Conservation (phyloP, 768 basidiomycete genomes). For the Phanerochaete sordida region DNA sequence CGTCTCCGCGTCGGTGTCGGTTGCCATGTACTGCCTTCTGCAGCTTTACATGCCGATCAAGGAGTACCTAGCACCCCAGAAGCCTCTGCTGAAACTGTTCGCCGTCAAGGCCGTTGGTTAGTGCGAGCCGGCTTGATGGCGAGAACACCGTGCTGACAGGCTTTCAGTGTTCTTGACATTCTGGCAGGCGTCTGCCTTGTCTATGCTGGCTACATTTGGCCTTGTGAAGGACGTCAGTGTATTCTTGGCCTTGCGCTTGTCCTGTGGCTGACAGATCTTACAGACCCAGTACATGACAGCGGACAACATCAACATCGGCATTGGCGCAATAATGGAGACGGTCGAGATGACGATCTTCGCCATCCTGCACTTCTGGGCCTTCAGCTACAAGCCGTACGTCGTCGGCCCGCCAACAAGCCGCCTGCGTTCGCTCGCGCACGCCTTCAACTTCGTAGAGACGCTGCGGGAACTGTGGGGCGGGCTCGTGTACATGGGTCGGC, state of each 20-base stretch:
- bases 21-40: conserved; percentile 77
- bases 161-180: conserved; percentile 63
- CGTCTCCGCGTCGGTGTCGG: conserved; percentile 66
- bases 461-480: conserved; percentile 58
- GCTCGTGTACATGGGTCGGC: conserved; percentile 52
- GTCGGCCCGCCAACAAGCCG: conserved; percentile 44
- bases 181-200: conserved; percentile 68
- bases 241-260: background rate
- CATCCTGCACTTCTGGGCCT: conserved; percentile 68
- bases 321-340: conserved; percentile 63
- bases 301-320: conserved; percentile 68
- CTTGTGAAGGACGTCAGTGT: conserved; percentile 58
- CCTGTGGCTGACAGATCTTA: conserved; percentile 2
- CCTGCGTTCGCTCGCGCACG: conserved; percentile 55
- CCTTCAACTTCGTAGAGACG: conserved; percentile 68
- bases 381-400: conserved; percentile 62
- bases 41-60: conserved; percentile 65
- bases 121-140: conserved; percentile 17
- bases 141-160: background rate
- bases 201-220: conserved; percentile 51
- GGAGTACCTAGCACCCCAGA: conserved; percentile 48
- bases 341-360: conserved; percentile 79
- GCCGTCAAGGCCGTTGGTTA: conserved; percentile 70
- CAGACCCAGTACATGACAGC: conserved; percentile 70
- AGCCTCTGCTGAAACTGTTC: conserved; percentile 65